These are phyloP conservation scores for Starmerella geochares DNA, from an alignment of 805 yeast species.

Conservation along the genomic window DNA sequence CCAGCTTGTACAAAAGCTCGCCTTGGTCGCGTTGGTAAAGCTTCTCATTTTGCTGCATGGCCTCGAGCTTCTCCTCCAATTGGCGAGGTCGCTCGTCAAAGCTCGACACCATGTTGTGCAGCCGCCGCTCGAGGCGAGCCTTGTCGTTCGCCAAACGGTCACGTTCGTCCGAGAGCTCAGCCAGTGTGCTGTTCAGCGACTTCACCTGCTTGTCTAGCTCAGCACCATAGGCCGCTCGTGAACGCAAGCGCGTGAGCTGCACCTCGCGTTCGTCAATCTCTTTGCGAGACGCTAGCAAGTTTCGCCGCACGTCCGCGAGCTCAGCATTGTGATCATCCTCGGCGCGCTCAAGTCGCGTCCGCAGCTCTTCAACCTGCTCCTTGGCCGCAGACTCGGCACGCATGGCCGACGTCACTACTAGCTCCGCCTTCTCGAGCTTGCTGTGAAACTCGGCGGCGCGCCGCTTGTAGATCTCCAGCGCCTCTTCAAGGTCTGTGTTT, in stretches of 20 bases:
- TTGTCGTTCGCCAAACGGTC: conserved; percentile 47
- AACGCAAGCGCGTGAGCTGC: conserved; percentile 7
- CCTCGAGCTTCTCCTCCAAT: conserved; percentile 33
- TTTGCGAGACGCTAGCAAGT: conserved; percentile 8
- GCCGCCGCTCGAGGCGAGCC: conserved; percentile 38
- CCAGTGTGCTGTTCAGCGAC: conserved; percentile 48
- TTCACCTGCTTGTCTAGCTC: conserved; percentile 38
- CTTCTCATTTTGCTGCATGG: conserved; percentile 25
- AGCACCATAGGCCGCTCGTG: conserved; percentile 4
- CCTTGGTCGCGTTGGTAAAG: conserved; percentile 23
- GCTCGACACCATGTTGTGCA: conserved; percentile 37
- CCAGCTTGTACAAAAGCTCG: conserved; percentile 24
- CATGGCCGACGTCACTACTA: conserved; percentile 52
- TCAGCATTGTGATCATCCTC: conserved; percentile 15
- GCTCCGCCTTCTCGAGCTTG: conserved; percentile 70
- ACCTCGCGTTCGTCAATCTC: conserved; percentile 13
- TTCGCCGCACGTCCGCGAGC: conserved; percentile 5
- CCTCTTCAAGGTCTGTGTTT: conserved; percentile 45
- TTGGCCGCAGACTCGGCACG: conserved; percentile 48
- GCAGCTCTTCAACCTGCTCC: conserved; percentile 34
- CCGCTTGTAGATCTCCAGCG: conserved; percentile 51
- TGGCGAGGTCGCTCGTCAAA: conserved; percentile 25
- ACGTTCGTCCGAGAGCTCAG: conserved; percentile 52
- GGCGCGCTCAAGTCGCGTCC: conserved; percentile 9
- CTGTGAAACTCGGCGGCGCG: conserved; percentile 65